These are phyloP conservation scores for Barnettozyma populi DNA, from an alignment of 805 yeast genomes.

Conservation along the genomic window DNA sequence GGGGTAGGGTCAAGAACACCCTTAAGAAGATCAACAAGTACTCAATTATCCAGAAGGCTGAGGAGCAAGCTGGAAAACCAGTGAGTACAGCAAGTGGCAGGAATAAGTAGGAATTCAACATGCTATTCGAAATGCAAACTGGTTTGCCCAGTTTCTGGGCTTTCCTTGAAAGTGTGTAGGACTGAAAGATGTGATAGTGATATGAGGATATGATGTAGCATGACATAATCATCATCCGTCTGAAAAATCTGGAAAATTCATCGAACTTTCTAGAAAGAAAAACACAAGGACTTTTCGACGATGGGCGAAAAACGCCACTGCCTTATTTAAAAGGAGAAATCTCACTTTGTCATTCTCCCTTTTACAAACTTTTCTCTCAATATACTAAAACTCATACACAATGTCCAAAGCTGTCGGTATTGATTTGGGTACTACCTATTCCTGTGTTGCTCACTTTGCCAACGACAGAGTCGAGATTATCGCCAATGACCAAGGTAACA, in stretches of 20 bases:
- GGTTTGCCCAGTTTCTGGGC: not conserved
- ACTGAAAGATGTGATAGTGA: too few species aligned
- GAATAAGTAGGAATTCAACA: not conserved
- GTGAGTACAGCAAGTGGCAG: not conserved
- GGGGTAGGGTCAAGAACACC: constrained; percentile 42
- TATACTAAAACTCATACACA: constrained; percentile 4
- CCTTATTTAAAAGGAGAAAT: constrained; percentile 1
- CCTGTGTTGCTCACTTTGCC: constrained; percentile 92
- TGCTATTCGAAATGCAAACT: too few species aligned
- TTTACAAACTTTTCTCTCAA: not conserved
- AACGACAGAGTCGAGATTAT: constrained; percentile 91
- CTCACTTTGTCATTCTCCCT: not conserved
- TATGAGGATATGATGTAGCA: not conserved
- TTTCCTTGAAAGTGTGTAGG: too few species aligned
- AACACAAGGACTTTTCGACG: constrained; percentile 5
- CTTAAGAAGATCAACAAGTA: constrained; percentile 18
- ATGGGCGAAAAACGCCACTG: not conserved
- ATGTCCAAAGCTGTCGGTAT: constrained; percentile 37
- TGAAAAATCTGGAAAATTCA: not conserved
- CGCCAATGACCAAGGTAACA: constrained; percentile 98
- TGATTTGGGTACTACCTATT: constrained; percentile 85
- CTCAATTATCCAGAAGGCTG: constrained; percentile 16
- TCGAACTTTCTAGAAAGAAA: constrained; percentile 15
- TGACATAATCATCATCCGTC: not conserved
- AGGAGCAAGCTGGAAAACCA: constrained; percentile 9